Evolutionary conservation across 2,329 filamentous ascomycete species (phyloP).

Genomic region (Bertia moriformis): DNA sequence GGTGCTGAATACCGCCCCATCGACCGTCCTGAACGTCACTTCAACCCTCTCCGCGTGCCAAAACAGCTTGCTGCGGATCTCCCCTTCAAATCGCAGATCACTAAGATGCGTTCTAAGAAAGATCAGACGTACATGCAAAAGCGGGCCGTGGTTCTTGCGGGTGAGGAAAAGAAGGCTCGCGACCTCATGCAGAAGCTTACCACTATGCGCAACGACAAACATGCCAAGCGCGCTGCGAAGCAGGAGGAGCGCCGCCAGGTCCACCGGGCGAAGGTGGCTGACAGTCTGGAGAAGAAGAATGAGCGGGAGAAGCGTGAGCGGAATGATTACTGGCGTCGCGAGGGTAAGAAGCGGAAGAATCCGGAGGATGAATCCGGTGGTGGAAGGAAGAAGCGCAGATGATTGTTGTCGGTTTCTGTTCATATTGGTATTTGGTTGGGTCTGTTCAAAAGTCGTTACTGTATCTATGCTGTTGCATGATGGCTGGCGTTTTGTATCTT

Average conservation of each 20-base stretch:
- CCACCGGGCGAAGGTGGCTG: conserved; percentile 71
- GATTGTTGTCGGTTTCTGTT: too few relatives aligned
- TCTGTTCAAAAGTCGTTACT: too few relatives aligned
- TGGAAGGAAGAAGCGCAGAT: conserved; percentile 1
- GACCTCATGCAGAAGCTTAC: conserved; percentile 86
- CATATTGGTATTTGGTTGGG: too few relatives aligned
- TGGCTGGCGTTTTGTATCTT: too few relatives aligned
- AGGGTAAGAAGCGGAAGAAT: conserved; percentile 1
- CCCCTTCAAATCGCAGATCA: conserved; percentile 85
- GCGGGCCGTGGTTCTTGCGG: conserved; percentile 71
- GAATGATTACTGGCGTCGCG: conserved; percentile 69
- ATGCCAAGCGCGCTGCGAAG: conserved; percentile 66
- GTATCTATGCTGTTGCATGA: too few relatives aligned
- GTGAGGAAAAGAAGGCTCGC: conserved; percentile 78
- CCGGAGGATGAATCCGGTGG: background rate
- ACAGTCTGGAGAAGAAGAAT: conserved; percentile 70
- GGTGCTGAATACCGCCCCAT: conserved; percentile 72
- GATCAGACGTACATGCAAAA: conserved; percentile 85
- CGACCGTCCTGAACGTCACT: conserved; percentile 55
- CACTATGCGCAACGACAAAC: conserved; percentile 79
- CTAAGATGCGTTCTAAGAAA: conserved; percentile 64
- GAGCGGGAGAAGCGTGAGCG: conserved; percentile 80
- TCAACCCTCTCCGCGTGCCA: conserved; percentile 68
- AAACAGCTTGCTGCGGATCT: conserved; percentile 67
- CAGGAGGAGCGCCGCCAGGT: conserved; percentile 75